Conservation (phyloP, 1,284 basidiomycete species). For the Apiotrichum mycotoxinovorans region DNA sequence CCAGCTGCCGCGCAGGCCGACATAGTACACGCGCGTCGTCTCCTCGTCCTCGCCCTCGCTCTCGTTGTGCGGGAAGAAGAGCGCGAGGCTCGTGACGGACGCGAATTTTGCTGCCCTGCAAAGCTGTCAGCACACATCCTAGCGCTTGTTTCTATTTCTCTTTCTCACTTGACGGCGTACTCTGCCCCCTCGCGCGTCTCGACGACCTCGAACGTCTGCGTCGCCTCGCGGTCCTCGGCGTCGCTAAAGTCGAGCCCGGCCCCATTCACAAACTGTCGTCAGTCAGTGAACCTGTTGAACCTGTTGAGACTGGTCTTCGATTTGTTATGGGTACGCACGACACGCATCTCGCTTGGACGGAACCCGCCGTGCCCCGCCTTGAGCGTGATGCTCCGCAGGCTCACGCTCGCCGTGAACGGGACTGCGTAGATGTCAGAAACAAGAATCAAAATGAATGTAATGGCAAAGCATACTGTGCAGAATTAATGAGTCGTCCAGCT, state of each 20-base stretch:
- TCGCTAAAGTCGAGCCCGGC: constrained; percentile 49
- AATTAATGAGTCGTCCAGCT: constrained; percentile 48
- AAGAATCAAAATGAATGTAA: constrained; percentile 8
- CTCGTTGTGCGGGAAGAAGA: constrained; percentile 46
- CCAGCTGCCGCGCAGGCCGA: constrained; percentile 45
- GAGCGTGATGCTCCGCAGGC: constrained; percentile 47
- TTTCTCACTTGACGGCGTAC: constrained; percentile 46
- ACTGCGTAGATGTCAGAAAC: no score
- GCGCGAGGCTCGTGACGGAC: constrained; percentile 37
- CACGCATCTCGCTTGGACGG: constrained; percentile 36
- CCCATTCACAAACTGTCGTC: constrained; percentile 38
- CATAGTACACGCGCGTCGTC: constrained; percentile 44
- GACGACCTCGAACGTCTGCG: constrained; percentile 41
- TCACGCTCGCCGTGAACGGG: constrained; percentile 47
- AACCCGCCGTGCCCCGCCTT: constrained; percentile 45
- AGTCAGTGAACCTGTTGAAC: no score
- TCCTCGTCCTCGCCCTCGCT: constrained; percentile 47
- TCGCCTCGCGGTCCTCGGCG: constrained; percentile 33
- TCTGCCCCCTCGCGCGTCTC: constrained; percentile 40
- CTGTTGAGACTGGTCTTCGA: no score
- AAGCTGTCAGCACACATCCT: neutral
- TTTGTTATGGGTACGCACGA: no score
- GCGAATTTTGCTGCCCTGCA: constrained; percentile 48
- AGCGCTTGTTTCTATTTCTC: neutral
- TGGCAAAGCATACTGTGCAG: constrained; percentile 36